Conservation (phyloP, 2,329 filamentous ascomycete genomes). For the Penicillium sp. region DNA sequence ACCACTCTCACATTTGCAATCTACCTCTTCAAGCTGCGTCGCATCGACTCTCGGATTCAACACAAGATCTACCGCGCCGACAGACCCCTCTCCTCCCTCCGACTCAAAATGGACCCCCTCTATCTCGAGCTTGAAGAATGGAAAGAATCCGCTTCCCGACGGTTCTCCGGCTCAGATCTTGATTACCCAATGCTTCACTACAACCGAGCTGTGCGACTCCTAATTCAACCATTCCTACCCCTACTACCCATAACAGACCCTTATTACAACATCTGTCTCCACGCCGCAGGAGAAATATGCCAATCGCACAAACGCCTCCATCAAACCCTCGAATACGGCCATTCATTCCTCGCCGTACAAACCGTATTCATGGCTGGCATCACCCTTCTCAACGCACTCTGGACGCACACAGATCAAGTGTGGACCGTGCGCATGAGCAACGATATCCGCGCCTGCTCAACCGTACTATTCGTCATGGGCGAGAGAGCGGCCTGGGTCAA, state of each 20-base stretch:
- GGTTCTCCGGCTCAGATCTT: constrained; percentile 43
- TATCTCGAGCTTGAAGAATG: constrained; percentile 53
- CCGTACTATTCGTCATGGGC: constrained; percentile 56
- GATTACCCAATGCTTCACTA: constrained; percentile 57
- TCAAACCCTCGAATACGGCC: constrained; percentile 44
- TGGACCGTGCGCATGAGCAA: constrained; percentile 56
- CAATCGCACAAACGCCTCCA: constrained; percentile 44
- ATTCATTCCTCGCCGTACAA: constrained; percentile 45
- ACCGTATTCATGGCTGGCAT: constrained; percentile 46
- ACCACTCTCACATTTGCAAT: constrained; percentile 49
- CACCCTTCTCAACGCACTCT: constrained; percentile 42
- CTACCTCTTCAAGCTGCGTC: constrained; percentile 52
- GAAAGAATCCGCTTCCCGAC: constrained; percentile 45
- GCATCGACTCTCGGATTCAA: constrained; percentile 55
- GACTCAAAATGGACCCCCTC: constrained; percentile 53
- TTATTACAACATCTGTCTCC: constrained; percentile 50
- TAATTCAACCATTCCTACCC: constrained; percentile 57
- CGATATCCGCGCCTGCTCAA: constrained; percentile 55
- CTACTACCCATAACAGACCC: constrained; percentile 52
- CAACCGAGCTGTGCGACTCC: constrained; percentile 54
- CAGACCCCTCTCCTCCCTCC: constrained; percentile 48
- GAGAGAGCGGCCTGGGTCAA: constrained; percentile 55
- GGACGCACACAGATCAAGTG: constrained; percentile 50
- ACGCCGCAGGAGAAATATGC: constrained; percentile 42
- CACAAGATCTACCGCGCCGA: constrained; percentile 58